phyloP scores from a whole-genome alignment of 164 flowering plant genomes.

The Chimonanthus salicifolius region DNA sequence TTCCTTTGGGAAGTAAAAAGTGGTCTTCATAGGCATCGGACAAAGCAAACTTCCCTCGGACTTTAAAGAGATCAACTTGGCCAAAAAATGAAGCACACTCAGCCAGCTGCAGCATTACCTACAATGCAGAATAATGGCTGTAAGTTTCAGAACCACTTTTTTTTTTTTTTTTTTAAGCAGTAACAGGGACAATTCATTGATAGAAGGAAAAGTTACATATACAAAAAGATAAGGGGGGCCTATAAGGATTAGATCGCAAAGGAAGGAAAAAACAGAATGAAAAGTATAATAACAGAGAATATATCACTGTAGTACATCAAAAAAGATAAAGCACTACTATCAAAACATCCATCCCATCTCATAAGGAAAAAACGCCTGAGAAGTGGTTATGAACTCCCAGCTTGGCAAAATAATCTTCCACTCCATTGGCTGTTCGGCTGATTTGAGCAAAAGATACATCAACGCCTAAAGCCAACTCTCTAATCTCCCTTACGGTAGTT shows the following conservation, averaged over 20 bases:
- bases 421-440: no score
- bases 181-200: background rate
- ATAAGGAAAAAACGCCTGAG: no score
- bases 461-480: no score
- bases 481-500: no score
- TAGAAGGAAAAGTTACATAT: background rate
- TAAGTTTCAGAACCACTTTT: constrained; percentile 7
- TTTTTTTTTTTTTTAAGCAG: no score
- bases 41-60: constrained; percentile 93
- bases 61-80: constrained; percentile 96
- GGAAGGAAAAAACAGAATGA: background rate
- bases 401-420: no score
- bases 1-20: constrained; percentile 82
- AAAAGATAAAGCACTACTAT: no score
- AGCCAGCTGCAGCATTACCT: constrained; percentile 95
- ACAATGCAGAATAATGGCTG: constrained; percentile 15
- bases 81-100: constrained; percentile 88
- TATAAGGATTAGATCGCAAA: background rate
- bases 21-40: constrained; percentile 99
- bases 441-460: no score
- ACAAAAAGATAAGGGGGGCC: background rate
- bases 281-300: background rate
- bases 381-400: no score
- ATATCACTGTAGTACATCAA: background rate
- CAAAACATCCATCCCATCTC: no score